Conservation (phyloP, 805 yeast genomes). For the Suhomyces pyralidae region DNA sequence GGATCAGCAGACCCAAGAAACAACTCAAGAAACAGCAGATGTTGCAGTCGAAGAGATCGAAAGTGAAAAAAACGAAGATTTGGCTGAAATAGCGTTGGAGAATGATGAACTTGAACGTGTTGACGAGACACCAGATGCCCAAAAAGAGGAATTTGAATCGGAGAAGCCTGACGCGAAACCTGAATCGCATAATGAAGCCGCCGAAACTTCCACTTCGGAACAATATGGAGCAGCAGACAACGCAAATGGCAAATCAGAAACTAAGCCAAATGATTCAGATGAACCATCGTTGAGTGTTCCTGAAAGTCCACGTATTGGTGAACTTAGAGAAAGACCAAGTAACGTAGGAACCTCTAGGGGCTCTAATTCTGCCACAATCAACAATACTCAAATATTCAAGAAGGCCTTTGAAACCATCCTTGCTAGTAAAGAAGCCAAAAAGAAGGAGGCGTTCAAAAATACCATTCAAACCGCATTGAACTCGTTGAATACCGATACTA, state of each 20-base stretch:
- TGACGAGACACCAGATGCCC: background rate
- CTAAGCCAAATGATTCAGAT: no score
- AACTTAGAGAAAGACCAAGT: background rate
- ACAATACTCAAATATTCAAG: slow-evolving; percentile 35
- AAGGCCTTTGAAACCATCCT: slow-evolving; percentile 58
- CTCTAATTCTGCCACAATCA: slow-evolving; percentile 13
- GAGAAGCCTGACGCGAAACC: no score
- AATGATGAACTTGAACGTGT: background rate
- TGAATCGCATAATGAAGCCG: no score
- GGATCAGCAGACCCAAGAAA: background rate
- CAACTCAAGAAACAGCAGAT: background rate
- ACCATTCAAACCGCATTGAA: slow-evolving; percentile 42
- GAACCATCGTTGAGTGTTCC: background rate
- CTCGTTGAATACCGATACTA: slow-evolving; percentile 38
- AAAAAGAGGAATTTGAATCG: background rate
- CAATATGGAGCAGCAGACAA: background rate
- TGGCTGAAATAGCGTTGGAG: background rate
- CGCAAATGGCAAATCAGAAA: background rate
- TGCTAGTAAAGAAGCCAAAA: slow-evolving; percentile 59
- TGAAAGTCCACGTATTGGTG: background rate
- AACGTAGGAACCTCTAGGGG: background rate
- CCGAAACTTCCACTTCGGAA: no score
- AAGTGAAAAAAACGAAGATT: background rate
- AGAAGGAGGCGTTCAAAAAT: slow-evolving; percentile 39
- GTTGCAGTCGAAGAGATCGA: background rate